Evolutionary conservation across 176 grass and related monocot species (phyloP).

Genomic region (Tillandsia leiboldiana): DNA sequence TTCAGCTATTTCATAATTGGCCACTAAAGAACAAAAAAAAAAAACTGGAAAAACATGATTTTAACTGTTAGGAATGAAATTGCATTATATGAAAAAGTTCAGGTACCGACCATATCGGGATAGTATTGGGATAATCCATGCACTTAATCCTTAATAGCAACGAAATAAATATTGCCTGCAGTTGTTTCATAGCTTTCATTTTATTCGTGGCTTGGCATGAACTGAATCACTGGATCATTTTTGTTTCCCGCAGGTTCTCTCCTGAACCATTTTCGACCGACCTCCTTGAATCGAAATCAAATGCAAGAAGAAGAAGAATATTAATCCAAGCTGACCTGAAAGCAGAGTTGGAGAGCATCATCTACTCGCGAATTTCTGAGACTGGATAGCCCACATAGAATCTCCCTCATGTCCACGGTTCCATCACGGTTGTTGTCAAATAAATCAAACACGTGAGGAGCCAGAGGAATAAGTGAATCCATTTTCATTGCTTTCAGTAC

Average conservation of each 20-base stretch:
- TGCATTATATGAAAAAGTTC: no score
- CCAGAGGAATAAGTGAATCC: constrained; percentile 41
- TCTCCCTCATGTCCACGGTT: constrained; percentile 71
- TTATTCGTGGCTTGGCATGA: no score
- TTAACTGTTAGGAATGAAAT: no score
- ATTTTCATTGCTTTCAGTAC: constrained; percentile 61
- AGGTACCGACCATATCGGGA: no score
- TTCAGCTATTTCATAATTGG: no score
- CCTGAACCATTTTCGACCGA: background rate
- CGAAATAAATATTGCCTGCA: no score
- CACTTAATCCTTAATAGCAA: no score
- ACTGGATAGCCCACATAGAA: constrained; percentile 54
- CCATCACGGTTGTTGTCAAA: constrained; percentile 72
- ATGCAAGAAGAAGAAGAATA: background rate
- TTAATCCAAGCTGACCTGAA: constrained; percentile 32
- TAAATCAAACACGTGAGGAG: constrained; percentile 52
- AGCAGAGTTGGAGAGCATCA: constrained; percentile 47
- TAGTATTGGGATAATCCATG: no score
- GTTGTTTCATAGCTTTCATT: no score
- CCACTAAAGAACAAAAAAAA: no score
- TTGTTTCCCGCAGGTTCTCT: background rate
- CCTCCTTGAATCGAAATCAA: background rate
- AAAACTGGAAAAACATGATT: no score
- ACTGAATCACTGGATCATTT: no score
- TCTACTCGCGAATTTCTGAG: constrained; percentile 53